Percentiles rank a stretch among this genome's conserved stretches.
phyloP scores from a whole-genome alignment of 2,329 filamentous ascomycete genomes.

The Tolypocladium inflatum region DNA sequence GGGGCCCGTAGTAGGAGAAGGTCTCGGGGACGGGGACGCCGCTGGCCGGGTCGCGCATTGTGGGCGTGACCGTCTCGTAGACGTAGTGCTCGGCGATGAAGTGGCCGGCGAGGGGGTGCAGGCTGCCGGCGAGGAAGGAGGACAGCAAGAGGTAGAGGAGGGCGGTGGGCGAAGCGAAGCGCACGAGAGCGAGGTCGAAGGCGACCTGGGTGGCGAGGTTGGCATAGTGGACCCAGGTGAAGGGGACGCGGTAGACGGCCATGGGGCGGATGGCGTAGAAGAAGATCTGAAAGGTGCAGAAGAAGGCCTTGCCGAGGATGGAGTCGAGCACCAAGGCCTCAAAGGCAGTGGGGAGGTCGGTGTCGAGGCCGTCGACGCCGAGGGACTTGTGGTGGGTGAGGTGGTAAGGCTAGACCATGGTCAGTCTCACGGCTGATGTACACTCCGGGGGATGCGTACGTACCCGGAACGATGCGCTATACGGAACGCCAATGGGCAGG shows the following conservation, averaged over 20 bases:
- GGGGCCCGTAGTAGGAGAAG: conserved; percentile 88
- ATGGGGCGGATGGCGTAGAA: conserved; percentile 97
- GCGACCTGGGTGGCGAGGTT: conserved; percentile 69
- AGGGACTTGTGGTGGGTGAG: conserved; percentile 98
- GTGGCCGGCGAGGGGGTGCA: conserved; percentile 92
- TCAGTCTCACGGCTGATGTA: neutral
- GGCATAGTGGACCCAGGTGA: conserved; percentile 74
- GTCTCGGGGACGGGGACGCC: conserved; percentile 74
- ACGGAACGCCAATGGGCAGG: conserved; percentile 88
- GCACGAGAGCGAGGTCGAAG: conserved; percentile 67
- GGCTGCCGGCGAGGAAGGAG: conserved; percentile 84
- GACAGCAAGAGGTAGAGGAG: conserved; percentile 78
- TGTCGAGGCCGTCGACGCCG: conserved; percentile 91
- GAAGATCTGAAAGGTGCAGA: conserved; percentile 97
- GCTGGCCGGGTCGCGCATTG: conserved; percentile 47
- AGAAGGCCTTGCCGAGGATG: conserved; percentile 93
- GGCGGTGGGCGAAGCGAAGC: conserved; percentile 49
- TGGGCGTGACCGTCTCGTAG: conserved; percentile 53
- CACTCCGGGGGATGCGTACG: conserved; percentile 14
- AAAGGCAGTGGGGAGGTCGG: conserved; percentile 83
- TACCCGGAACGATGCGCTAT: conserved; percentile 90
- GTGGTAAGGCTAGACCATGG: conserved; percentile 65
- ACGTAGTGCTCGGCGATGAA: conserved; percentile 98
- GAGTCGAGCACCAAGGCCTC: conserved; percentile 93
- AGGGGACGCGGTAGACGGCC: conserved; percentile 81